Evolutionary conservation across 208 protist genomes (phyloP), one percentile per base, ranked within the genome.

Genomic region (Trypanosoma grayi): DNA sequence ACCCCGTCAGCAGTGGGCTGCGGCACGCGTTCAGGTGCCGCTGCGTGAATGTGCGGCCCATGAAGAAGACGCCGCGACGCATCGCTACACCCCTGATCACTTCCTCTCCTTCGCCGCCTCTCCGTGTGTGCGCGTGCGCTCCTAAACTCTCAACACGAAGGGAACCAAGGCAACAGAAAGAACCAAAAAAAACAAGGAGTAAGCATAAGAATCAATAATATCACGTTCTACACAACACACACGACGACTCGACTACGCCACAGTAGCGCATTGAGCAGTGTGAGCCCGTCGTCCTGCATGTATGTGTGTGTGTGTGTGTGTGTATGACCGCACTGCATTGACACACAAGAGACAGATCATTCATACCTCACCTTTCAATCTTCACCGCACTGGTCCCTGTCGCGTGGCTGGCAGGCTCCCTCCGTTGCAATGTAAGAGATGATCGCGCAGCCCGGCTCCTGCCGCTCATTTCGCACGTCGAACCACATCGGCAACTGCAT

Each of bases 401-500:
- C 50, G 9, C 33, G 6, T 44, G 55, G 20, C 46, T 43, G 30
- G 37, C n/a, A 8, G 31, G 14, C 5, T 10, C 22, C 2, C n/a
- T 57, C 57, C 4, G 80, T 58, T 11, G 79, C 84, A 27, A 94
- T 84, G 74, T 90, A 96, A 6, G 85, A 90, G 44, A 96, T 92
- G 22, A 93, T 62, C 0, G 77, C 77, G 10, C 30, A 53, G 27
- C 75, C 73, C 14, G 40, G 51, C 47, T 82, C 77, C 11, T 50
- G 8, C 18, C 62, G 28, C 24, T 86, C 78, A 25, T 72, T 73
- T 1, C 75, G 81, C 47, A 90, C 81, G 2, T 77, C 60, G 66
- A 96, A 96, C 83, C 84, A 93, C 79, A 83, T 75, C 9, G 90
- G 90, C 16, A 96, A 60, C 70, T 87, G 79, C 60, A 72, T 62